phyloP scores from a whole-genome alignment of 345 rosid genomes.

The Moricandia arvensis region DNA sequence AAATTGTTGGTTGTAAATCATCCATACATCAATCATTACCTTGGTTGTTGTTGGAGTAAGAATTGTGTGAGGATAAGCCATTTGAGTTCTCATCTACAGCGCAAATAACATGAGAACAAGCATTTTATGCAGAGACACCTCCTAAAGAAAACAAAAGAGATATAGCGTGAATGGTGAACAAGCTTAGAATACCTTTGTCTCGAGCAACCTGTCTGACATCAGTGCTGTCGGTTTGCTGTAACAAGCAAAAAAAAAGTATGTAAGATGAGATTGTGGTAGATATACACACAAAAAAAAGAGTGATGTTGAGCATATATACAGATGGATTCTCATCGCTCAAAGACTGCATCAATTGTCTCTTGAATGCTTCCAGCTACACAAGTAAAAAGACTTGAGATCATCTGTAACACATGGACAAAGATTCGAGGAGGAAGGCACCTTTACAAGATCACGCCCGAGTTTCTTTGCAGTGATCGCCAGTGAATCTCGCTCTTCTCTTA shows the following conservation, averaged over 20 bases:
- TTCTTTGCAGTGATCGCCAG: conserved; percentile 69
- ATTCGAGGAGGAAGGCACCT: conserved; percentile 41
- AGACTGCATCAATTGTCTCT: conserved; percentile 92
- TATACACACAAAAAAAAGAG: neutral
- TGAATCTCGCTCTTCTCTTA: conserved; percentile 73
- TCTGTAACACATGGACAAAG: neutral
- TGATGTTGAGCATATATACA: conserved; percentile 35
- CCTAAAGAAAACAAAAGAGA: neutral
- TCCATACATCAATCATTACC: conserved; percentile 41
- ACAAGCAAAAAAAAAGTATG: neutral
- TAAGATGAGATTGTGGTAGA: neutral
- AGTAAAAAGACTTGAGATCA: neutral
- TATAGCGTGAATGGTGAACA: conserved; percentile 1
- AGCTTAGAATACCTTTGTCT: conserved; percentile 47
- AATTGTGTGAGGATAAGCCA: conserved; percentile 40
- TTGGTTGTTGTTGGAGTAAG: conserved; percentile 44
- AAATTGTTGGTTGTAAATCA: neutral
- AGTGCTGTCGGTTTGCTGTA: conserved; percentile 58
- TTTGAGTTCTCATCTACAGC: conserved; percentile 44
- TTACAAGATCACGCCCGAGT: conserved; percentile 77
- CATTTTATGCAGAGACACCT: neutral
- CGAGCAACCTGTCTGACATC: conserved; percentile 67
- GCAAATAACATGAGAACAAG: neutral
- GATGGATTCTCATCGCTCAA: conserved; percentile 67
- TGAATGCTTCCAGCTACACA: conserved; percentile 78